Base-by-base conservation (phyloP, 306 rosid species). In the Vigna nakashimae region DNA sequence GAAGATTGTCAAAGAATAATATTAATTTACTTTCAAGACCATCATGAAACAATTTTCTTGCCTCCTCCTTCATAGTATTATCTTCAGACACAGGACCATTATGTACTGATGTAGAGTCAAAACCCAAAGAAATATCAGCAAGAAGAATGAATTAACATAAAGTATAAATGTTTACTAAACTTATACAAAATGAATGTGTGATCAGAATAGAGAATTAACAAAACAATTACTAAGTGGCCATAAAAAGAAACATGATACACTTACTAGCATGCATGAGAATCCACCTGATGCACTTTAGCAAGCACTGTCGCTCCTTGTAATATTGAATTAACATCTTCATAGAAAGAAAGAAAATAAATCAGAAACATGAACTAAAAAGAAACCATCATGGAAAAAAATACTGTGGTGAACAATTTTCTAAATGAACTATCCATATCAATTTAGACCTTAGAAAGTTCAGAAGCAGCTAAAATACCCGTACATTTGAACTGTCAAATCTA, bases 281-380 rank as follows among this genome's bases (percentile, higher is more conserved):
- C 79, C 88, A 86, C 80, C 97, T 88, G 71, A 91, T 86, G 85
- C 98, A 94, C 71, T 94, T 94, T 82, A 94, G 91, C 87, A 94
- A 80, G 91, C 97, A 94, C 73, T 94, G 98, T 4, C 98, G 86
- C 85, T 94, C 98, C 83, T 81, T 87, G 82, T 92, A 90, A 86
- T 92, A 94, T 71, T 92, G 87, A 82, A 94, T 86, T 24, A 87
- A 66, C 73, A 86, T 77, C 98, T 94, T 74, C 85, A 84, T 49
- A 36, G 67, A 62, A 74, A 74, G 57, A 78, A 42, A 75, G 75
- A 51, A 77, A 75, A 62, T 43, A 34, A 66, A 69, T 58, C 28
- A 63, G 42, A 20, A 63, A 64, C 75, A 36, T 26, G 76, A 62
- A 30, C 46, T 32, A 2, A 71, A 64, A 34, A 73, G 57, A 30